Percentiles rank a stretch among this genome's conserved stretches.
Conservation (phyloP, 2,329 filamentous ascomycete genomes). For the Cercospora zeina region DNA sequence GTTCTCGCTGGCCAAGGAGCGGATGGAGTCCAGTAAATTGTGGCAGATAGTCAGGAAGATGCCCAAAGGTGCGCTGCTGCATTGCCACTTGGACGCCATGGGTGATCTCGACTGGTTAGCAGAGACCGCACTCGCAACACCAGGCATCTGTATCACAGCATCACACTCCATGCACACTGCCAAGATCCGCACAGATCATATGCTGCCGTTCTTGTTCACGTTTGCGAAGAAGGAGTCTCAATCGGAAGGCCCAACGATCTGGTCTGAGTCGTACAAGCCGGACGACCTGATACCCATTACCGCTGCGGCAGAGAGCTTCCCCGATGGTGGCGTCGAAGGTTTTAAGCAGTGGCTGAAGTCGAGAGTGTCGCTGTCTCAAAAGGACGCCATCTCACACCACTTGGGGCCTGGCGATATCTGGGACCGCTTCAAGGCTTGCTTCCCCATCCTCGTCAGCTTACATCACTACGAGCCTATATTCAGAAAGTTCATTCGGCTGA, state of each 20-base stretch:
- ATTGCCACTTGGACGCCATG: slow-evolving; percentile 90
- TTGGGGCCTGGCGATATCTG: slow-evolving; percentile 82
- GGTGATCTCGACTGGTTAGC: slow-evolving; percentile 82
- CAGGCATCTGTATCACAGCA: slow-evolving; percentile 70
- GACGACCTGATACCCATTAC: slow-evolving; percentile 60
- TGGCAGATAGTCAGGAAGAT: slow-evolving; percentile 83
- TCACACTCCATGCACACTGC: slow-evolving; percentile 58
- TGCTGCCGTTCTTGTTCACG: slow-evolving; percentile 57
- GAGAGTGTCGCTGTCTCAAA: slow-evolving; percentile 68
- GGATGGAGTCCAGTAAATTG: slow-evolving; percentile 79
- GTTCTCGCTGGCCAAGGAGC: slow-evolving; percentile 82
- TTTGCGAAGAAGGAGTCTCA: slow-evolving; percentile 48
- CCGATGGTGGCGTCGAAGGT: slow-evolving; percentile 66
- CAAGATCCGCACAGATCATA: slow-evolving; percentile 55
- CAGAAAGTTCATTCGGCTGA: slow-evolving; percentile 68
- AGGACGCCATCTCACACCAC: slow-evolving; percentile 76
- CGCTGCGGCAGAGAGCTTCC: slow-evolving; percentile 70
- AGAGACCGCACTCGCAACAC: slow-evolving; percentile 66
- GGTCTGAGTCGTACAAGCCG: slow-evolving; percentile 64
- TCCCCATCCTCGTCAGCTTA: slow-evolving; percentile 70
- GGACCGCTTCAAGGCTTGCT: slow-evolving; percentile 77
- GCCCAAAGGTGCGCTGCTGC: slow-evolving; percentile 84
- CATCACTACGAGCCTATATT: slow-evolving; percentile 91
- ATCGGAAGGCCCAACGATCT: slow-evolving; percentile 54
- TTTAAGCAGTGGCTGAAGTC: slow-evolving; percentile 77